Evolutionary conservation across 441 rosid genomes (phyloP), one percentile per base, ranked within the genome.

Genomic region (Sinapis alba): DNA sequence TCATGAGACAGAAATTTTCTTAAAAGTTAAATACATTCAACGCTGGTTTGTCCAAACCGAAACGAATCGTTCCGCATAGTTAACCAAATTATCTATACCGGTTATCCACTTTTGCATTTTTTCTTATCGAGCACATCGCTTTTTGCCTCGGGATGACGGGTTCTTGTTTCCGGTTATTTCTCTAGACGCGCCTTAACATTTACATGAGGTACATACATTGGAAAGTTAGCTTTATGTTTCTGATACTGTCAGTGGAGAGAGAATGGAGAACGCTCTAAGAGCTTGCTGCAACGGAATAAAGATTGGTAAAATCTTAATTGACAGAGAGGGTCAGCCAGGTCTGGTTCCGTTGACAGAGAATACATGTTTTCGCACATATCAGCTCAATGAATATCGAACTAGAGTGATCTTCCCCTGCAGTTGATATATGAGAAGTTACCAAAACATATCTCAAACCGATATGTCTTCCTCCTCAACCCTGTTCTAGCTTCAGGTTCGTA

Each of bases 251-350:
- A 95, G 99, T 72, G 99, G 99, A 15, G 98, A 95, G 75, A 95
- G 99, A 86, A 95, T 95, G 98, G 98, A 92, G 76, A 95, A 95
- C 65, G 98, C 98, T 9, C 79, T 95, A 57, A 81, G 98, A 78
- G 98, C 97, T 13, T 95, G 99, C 72, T 90, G 96, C 77, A 92
- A 95, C 47, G 89, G 98, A 65, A 86, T 89, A 64, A 92, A 90
- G 77, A 88, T 95, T 27, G 96, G 99, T 27, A 94, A 90, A 83
- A 87, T 94, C 43, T 93, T 92, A 34, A 89, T 90, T 62, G 94
- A 88, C 61, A 83, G 92, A 78, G 94, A 85, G 76, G 97, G 97
- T 66, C 81, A 32, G 87, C 28, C 92, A 90, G 92, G 94, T 93
- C 62, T 2, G 83, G 26, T 26, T 51, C 6, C 12, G 0, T 51